Conservation (phyloP, 2,329 filamentous ascomycete genomes). For the Fonsecaea multimorphosa region DNA sequence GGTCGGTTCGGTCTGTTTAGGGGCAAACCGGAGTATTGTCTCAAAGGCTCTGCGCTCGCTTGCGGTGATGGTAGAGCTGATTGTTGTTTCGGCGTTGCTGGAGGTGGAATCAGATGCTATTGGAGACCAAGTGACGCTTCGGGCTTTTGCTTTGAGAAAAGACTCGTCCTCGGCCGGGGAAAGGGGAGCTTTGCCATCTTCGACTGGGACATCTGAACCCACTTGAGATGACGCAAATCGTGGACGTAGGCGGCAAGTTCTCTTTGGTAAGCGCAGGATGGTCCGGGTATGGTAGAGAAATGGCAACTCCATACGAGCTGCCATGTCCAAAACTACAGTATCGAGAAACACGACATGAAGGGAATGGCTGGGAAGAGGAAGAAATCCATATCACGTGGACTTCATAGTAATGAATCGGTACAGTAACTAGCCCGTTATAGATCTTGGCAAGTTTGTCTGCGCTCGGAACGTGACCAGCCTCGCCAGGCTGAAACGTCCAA, state of each 20-base stretch:
- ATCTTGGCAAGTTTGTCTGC: not conserved
- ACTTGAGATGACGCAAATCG: conserved; percentile 12
- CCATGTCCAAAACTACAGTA: conserved; percentile 14
- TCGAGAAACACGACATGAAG: not conserved
- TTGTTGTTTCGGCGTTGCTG: conserved; percentile 5
- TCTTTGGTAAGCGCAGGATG: conserved; percentile 19
- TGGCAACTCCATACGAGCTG: conserved; percentile 25
- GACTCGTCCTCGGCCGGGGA: not conserved
- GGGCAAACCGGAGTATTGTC: conserved; percentile 28
- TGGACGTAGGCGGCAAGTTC: not conserved
- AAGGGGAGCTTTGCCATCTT: not conserved
- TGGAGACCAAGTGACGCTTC: conserved; percentile 6
- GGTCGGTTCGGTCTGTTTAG: conserved; percentile 21
- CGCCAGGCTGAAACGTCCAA: conserved; percentile 4
- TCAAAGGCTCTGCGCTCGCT: conserved; percentile 36
- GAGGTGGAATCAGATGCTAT: not conserved
- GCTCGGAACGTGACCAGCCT: not conserved
- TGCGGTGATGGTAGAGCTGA: conserved; percentile 34
- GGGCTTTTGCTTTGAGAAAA: conserved; percentile 24
- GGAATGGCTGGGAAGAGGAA: not conserved
- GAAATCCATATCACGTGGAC: conserved; percentile 17
- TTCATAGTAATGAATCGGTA: too few species aligned
- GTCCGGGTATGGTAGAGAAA: conserved; percentile 38
- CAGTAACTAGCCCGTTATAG: too few species aligned
- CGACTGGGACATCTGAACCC: not conserved